Conservation (phyloP, 2,329 filamentous ascomycete species). For the Diplodia sapinea region DNA sequence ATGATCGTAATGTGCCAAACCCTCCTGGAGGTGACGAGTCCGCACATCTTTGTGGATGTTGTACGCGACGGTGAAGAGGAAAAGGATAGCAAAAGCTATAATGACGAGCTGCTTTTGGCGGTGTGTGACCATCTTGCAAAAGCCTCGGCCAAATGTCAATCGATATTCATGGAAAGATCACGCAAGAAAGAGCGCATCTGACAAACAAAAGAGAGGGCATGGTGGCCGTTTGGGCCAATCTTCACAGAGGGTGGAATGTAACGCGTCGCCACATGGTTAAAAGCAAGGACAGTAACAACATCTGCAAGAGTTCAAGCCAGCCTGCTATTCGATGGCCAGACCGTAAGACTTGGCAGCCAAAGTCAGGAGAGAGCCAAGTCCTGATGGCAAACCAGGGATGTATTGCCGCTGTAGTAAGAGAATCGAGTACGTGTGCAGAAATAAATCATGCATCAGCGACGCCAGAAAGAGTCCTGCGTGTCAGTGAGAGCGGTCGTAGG, state of each 20-base stretch:
- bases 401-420: neutral
- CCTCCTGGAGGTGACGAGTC: neutral
- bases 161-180: neutral
- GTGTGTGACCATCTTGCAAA: conserved; percentile 14
- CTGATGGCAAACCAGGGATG: neutral
- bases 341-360: neutral
- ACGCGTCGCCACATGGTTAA: conserved; percentile 19
- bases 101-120: conserved; percentile 14
- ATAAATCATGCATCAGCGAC: neutral
- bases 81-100: conserved; percentile 7
- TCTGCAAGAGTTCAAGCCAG: neutral
- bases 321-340: neutral
- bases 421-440: neutral
- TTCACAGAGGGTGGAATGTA: conserved; percentile 22
- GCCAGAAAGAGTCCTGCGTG: too few relatives aligned
- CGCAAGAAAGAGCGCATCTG: neutral
- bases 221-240: neutral
- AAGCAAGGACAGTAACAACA: conserved; percentile 13
- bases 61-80: conserved; percentile 1
- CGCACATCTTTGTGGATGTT: conserved; percentile 9
- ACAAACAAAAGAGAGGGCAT: neutral
- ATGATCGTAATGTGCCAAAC: neutral
- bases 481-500: neutral
- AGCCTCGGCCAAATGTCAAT: neutral
- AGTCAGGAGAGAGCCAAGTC: neutral